A percentile compares a stretch with the other conserved stretches of the same genome.
Conservation (phyloP, 306 rosid species). For the Cucurbita pepo region DNA sequence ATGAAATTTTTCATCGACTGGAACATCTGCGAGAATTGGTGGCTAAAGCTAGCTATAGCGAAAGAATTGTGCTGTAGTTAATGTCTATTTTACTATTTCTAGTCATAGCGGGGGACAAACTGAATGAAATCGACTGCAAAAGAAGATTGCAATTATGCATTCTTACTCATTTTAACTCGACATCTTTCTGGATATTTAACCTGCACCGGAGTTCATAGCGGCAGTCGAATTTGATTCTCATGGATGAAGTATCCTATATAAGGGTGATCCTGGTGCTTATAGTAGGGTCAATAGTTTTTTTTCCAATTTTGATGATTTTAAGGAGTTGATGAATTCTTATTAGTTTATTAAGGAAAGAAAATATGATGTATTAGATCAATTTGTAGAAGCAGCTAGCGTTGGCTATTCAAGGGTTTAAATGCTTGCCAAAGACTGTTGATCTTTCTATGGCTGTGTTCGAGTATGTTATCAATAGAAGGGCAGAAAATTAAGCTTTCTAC, state of each 20-base stretch:
- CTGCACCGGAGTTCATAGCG: background rate
- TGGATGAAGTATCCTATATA: background rate
- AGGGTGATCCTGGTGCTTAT: background rate
- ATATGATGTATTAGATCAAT: too few species aligned
- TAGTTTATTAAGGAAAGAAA: background rate
- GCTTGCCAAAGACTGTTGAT: background rate
- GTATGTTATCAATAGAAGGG: background rate
- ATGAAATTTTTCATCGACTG: background rate
- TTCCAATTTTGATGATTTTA: background rate
- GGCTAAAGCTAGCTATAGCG: background rate
- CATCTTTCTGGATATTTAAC: background rate
- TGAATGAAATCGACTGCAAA: background rate
- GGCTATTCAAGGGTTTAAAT: background rate
- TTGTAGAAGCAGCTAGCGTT: background rate
- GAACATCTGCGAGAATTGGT: background rate
- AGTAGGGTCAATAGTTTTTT: background rate
- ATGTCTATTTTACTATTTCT: background rate
- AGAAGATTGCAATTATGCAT: background rate
- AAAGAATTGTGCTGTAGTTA: background rate
- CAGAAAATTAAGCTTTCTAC: background rate
- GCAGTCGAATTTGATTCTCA: background rate
- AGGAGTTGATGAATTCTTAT: background rate
- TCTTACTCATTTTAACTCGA: background rate
- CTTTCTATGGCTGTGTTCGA: background rate
- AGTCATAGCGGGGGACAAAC: background rate